A percentile compares a stretch with the other conserved stretches of the same genome.
Conservation (phyloP, 192 early-diverging fungal species). For the Linnemannia exigua region DNA sequence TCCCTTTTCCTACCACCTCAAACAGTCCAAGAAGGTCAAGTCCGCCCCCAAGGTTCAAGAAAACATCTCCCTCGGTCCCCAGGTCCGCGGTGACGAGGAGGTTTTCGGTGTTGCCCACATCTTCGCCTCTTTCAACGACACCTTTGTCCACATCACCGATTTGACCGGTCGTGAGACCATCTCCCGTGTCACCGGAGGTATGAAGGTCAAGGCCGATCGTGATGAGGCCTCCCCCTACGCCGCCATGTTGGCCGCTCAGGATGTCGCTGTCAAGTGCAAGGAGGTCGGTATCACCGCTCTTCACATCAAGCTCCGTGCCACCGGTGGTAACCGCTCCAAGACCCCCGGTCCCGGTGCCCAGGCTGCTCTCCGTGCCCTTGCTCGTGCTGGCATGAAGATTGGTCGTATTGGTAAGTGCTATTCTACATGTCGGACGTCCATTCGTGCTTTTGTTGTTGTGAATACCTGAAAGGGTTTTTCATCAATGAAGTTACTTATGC, state of each 20-base stretch:
- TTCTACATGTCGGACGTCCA: conserved; percentile 85
- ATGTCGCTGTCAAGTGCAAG: conserved; percentile 98
- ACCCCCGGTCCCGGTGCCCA: conserved; percentile 98
- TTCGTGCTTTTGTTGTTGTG: conserved; percentile 73
- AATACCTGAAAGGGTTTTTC: neutral
- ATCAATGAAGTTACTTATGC: conserved; percentile 23
- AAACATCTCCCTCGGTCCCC: conserved; percentile 95
- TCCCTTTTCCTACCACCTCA: neutral
- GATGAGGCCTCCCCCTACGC: conserved; percentile 99
- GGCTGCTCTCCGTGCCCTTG: conserved; percentile 97
- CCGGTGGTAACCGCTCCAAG: conserved; percentile 99
- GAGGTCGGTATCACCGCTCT: conserved; percentile 99
- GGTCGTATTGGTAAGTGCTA: conserved; percentile 87
- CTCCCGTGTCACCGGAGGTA: conserved; percentile 98
- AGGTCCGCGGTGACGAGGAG: conserved; percentile 97
- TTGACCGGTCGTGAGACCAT: conserved; percentile 99
- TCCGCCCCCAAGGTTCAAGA: conserved; percentile 86
- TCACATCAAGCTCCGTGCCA: conserved; percentile 99
- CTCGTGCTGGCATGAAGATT: conserved; percentile 99
- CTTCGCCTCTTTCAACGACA: conserved; percentile 99
- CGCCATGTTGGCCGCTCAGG: conserved; percentile 99
- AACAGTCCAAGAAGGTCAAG: conserved; percentile 78
- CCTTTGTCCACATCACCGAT: conserved; percentile 99
- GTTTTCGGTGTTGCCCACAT: conserved; percentile 99
- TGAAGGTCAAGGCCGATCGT: conserved; percentile 99